These are phyloP conservation scores for Russula griseocarnosa DNA, from an alignment of 768 basidiomycete genomes.

Conservation along the genomic window DNA sequence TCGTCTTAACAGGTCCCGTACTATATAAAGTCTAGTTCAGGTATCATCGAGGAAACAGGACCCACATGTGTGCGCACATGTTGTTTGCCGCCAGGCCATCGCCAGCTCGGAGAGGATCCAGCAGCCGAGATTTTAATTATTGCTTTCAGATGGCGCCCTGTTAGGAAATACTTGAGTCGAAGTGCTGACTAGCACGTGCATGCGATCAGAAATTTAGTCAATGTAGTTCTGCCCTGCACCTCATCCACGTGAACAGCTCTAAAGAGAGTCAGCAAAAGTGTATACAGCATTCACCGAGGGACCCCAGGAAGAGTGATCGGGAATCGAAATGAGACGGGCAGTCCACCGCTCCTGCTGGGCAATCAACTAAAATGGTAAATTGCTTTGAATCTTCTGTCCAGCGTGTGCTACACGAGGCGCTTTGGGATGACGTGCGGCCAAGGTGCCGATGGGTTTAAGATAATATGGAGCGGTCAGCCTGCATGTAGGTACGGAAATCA, in stretches of 20 bases:
- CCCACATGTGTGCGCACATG: constrained; percentile 22
- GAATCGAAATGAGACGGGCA: constrained; percentile 15
- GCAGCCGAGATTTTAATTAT: constrained; percentile 26
- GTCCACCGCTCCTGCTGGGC: constrained; percentile 4
- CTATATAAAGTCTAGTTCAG: constrained; percentile 24
- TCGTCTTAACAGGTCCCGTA: constrained; percentile 3
- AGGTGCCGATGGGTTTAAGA: constrained; percentile 20
- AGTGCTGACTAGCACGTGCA: constrained; percentile 9
- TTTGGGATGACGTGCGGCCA: constrained; percentile 12
- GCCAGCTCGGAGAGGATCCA: constrained; percentile 18
- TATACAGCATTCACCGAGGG: constrained; percentile 10
- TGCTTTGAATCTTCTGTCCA: constrained; percentile 9
- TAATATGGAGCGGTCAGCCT: constrained; percentile 15
- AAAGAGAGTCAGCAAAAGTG: constrained; percentile 5
- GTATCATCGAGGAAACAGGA: constrained; percentile 8
- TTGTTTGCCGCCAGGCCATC: constrained; percentile 23
- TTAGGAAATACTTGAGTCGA: constrained; percentile 6
- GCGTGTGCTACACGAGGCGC: constrained; percentile 29
- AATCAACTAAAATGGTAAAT: constrained; percentile 16
- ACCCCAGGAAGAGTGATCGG: constrained; percentile 8
- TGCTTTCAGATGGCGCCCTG: constrained; percentile 10
- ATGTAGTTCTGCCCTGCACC: constrained; percentile 21
- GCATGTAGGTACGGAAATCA: constrained; percentile 13
- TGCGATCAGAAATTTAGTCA: constrained; percentile 17
- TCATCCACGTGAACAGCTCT: constrained; percentile 5